Percentiles rank a stretch among this genome's conserved stretches.
Evolutionary conservation across 345 rosid species (phyloP).

Genomic region (Eucalyptus pauciflora): DNA sequence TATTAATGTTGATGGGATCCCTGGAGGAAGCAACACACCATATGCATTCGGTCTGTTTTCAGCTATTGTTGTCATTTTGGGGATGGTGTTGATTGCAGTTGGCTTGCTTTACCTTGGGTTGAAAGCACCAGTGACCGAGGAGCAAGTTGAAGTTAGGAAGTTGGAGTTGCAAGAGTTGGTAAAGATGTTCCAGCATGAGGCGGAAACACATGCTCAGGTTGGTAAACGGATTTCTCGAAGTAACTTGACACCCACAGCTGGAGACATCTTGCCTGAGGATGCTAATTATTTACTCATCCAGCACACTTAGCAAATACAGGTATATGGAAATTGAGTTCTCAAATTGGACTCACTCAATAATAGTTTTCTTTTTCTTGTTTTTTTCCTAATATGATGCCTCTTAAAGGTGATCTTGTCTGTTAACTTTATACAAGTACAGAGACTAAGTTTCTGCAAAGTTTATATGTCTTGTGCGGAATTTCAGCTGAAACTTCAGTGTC

Average conservation of each 20-base stretch:
- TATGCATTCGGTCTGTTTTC: conserved; percentile 84
- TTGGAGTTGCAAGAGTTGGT: conserved; percentile 79
- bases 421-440: not conserved
- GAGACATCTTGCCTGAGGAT: conserved; percentile 30
- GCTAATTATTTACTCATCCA: conserved; percentile 55
- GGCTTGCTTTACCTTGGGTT: conserved; percentile 78
- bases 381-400: not conserved
- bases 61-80: conserved; percentile 33
- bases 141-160: conserved; percentile 59
- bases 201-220: conserved; percentile 92
- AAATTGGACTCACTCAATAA: not conserved
- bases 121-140: conserved; percentile 51
- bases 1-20: conserved; percentile 97
- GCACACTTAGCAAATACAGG: not conserved
- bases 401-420: not conserved
- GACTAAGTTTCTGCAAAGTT: not conserved
- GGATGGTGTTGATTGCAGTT: conserved; percentile 41
- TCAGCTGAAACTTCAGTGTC: not conserved
- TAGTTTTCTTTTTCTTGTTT: not conserved
- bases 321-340: not conserved
- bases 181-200: conserved; percentile 91
- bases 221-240: conserved; percentile 21
- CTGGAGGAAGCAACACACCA: conserved; percentile 66
- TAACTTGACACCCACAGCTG: conserved; percentile 73
- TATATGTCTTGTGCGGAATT: not conserved